Percentiles rank a stretch among this genome's conserved stretches.
These are phyloP conservation scores for Ophiostoma novo-ulmi DNA, from an alignment of 2,329 filamentous ascomycete species.

Conservation along the genomic window DNA sequence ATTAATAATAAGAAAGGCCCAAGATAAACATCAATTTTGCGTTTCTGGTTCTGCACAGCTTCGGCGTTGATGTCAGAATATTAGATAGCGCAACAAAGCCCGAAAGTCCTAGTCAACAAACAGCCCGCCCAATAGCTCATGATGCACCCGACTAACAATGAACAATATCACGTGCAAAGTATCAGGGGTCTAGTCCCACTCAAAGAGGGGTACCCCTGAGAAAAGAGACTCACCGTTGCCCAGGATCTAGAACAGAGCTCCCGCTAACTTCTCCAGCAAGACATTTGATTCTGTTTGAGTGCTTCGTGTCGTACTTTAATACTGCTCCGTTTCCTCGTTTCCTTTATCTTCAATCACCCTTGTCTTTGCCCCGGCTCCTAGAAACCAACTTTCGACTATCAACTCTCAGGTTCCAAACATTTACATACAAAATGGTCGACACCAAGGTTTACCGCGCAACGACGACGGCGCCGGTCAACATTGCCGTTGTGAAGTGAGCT, in stretches of 20 bases:
- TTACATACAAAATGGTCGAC: constrained; percentile 32
- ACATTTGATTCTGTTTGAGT: not conserved
- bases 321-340: not conserved
- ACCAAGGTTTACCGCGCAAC: constrained; percentile 76
- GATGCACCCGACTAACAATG: not conserved
- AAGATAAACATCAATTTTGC: not conserved
- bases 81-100: not conserved
- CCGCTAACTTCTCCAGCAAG: not conserved
- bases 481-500: constrained; percentile 86
- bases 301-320: not conserved
- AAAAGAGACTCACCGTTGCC: not conserved
- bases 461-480: constrained; percentile 96
- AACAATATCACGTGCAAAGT: not conserved
- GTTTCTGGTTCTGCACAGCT: not conserved
- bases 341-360: not conserved
- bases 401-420: not conserved
- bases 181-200: not conserved
- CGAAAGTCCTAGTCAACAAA: not conserved
- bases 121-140: too few relatives aligned
- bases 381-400: not conserved
- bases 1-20: too few relatives aligned
- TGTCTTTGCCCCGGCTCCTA: not conserved
- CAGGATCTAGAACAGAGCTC: constrained; percentile 7
- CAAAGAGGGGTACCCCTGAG: constrained; percentile 11
- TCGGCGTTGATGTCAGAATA: not conserved